These are phyloP conservation scores for Colletotrichum higginsianum DNA, from an alignment of 2,329 filamentous ascomycete genomes.

Conservation along the genomic window DNA sequence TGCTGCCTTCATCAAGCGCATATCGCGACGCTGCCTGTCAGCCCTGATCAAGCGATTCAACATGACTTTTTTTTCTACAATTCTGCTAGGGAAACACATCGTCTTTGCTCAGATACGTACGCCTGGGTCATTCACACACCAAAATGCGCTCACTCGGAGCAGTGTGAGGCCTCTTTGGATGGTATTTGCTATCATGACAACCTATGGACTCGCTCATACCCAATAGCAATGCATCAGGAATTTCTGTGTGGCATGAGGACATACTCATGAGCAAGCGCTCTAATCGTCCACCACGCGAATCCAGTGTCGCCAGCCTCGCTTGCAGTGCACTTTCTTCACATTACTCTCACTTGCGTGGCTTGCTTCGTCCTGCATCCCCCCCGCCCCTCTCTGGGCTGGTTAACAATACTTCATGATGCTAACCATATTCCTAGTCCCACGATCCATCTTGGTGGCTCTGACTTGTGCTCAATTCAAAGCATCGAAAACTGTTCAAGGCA, in stretches of 20 bases:
- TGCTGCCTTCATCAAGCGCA: neutral
- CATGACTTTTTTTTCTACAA: neutral
- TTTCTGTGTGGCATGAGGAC: neutral
- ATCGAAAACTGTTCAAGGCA: neutral
- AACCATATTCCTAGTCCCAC: neutral
- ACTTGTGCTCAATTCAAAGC: neutral
- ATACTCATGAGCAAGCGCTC: constrained; percentile 26
- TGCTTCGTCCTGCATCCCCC: neutral
- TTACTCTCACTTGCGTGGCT: neutral
- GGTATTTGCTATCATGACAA: neutral
- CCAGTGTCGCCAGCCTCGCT: neutral
- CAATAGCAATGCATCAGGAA: neutral
- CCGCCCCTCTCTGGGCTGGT: neutral
- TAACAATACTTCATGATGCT: neutral
- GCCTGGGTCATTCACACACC: neutral
- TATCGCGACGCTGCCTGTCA: constrained; percentile 11
- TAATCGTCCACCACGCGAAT: neutral
- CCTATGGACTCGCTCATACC: neutral
- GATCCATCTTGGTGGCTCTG: neutral
- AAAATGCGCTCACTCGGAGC: neutral
- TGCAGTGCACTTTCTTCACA: neutral
- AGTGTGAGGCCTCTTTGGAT: neutral
- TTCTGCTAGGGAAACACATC: neutral
- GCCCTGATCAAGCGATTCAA: constrained; percentile 36
- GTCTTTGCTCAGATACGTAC: neutral